A percentile compares a stretch with the other conserved stretches of the same genome.
phyloP scores from a whole-genome alignment of 2,329 filamentous ascomycete genomes.

The Penicillium sp. region DNA sequence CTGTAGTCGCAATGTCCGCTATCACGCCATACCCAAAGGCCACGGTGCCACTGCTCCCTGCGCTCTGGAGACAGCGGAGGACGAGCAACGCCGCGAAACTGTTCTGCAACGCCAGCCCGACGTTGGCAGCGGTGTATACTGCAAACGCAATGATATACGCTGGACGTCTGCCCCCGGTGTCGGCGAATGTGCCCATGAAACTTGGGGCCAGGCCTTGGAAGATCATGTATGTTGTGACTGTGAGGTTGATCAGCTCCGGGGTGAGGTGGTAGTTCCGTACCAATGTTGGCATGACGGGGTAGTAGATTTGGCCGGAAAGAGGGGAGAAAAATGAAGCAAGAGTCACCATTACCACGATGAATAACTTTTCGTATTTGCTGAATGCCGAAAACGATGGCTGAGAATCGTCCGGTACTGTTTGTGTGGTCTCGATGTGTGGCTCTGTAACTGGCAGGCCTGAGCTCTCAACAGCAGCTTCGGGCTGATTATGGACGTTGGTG shows the following conservation, averaged over 20 bases:
- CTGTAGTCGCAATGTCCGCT: conserved; percentile 31
- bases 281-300: conserved; percentile 26
- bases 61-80: conserved; percentile 33
- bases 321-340: conserved; percentile 45
- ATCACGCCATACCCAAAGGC: conserved; percentile 33
- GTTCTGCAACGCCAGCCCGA: conserved; percentile 33
- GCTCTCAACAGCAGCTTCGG: not conserved
- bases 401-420: not conserved
- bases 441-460: not conserved
- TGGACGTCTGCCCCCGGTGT: conserved; percentile 31
- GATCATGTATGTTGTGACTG: conserved; percentile 31
- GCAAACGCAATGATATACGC: conserved; percentile 29
- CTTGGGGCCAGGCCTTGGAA: conserved; percentile 32
- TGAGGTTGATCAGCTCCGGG: conserved; percentile 28
- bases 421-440: not conserved
- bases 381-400: conserved; percentile 30
- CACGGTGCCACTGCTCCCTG: conserved; percentile 28
- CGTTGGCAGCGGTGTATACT: conserved; percentile 32
- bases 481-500: not conserved
- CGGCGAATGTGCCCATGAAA: conserved; percentile 33
- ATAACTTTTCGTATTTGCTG: conserved; percentile 31
- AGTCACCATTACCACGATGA: conserved; percentile 40
- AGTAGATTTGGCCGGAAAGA: conserved; percentile 38
- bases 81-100: conserved; percentile 30
- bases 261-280: conserved; percentile 21